Evolutionary conservation across 2,329 filamentous ascomycete species (phyloP).

Genomic region (Penicillium sumatraense): DNA sequence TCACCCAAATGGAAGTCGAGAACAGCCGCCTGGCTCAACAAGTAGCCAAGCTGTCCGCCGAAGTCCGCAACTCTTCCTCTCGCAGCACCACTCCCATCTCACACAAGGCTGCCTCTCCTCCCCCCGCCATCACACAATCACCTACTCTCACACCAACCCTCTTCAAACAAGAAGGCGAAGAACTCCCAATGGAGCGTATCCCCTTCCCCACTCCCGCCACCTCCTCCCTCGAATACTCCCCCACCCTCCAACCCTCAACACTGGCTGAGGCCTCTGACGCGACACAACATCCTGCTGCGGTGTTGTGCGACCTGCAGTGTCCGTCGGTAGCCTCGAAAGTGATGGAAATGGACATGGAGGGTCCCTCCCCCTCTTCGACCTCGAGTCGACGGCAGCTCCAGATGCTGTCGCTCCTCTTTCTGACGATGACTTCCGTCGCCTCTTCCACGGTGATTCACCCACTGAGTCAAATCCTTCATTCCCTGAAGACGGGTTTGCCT

Average conservation of each 20-base stretch:
- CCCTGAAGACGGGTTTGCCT: constrained; percentile 76
- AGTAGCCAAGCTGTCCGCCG: constrained; percentile 54
- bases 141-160: constrained; percentile 46
- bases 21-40: constrained; percentile 56
- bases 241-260: constrained; percentile 46
- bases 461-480: constrained; percentile 74
- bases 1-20: constrained; percentile 64
- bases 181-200: constrained; percentile 46
- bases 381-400: constrained; percentile 59
- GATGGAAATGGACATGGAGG: constrained; percentile 48
- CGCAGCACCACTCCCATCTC: constrained; percentile 39
- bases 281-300: constrained; percentile 99
- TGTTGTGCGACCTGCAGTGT: constrained; percentile 99
- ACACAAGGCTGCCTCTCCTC: constrained; percentile 37
- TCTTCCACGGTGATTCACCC: constrained; percentile 67
- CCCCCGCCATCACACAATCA: constrained; percentile 36
- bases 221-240: constrained; percentile 43
- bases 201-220: constrained; percentile 45
- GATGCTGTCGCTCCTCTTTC: constrained; percentile 68
- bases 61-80: constrained; percentile 49
- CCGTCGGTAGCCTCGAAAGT: constrained; percentile 70
- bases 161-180: constrained; percentile 51
- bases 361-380: constrained; percentile 46
- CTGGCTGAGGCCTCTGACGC: constrained; percentile 72
- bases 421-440: constrained; percentile 67